Evolutionary conservation across 192 early-diverging fungal species (phyloP).

Genomic region (Coemansia sp.): DNA sequence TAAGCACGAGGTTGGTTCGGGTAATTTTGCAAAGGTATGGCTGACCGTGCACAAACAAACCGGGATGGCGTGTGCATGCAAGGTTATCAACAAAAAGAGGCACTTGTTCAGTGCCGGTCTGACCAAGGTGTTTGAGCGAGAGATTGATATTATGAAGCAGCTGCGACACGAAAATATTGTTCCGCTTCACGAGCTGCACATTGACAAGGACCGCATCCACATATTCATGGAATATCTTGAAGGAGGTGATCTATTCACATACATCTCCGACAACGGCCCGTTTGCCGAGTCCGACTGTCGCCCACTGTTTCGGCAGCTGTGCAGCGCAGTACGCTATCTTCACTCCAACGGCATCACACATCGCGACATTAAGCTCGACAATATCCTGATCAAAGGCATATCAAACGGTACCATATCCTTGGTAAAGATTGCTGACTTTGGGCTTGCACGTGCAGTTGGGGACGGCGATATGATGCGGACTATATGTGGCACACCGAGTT

Average conservation of each 20-base stretch:
- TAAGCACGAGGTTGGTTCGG: conserved; percentile 48
- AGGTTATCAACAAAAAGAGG: conserved; percentile 49
- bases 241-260: conserved; percentile 50
- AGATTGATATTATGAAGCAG: conserved; percentile 46
- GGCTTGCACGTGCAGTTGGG: conserved; percentile 55
- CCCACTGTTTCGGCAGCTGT: conserved; percentile 51
- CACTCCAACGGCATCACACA: conserved; percentile 85
- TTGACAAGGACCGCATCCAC: conserved; percentile 47
- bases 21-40: conserved; percentile 56
- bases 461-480: conserved; percentile 54
- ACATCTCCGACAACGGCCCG: conserved; percentile 37
- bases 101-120: conserved; percentile 46
- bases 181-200: conserved; percentile 42
- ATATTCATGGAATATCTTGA: conserved; percentile 55
- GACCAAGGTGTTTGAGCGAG: conserved; percentile 48
- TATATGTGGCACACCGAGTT: conserved; percentile 60
- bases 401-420: conserved; percentile 8
- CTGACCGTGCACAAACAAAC: conserved; percentile 50
- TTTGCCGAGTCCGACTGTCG: conserved; percentile 42
- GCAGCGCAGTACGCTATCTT: conserved; percentile 64
- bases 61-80: conserved; percentile 48
- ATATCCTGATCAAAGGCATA: conserved; percentile 53
- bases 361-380: conserved; percentile 92
- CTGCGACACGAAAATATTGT: conserved; percentile 46
- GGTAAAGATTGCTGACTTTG: conserved; percentile 69